Conservation (phyloP, 2,329 filamentous ascomycete species). For the Zymoseptoria pseudotritici region DNA sequence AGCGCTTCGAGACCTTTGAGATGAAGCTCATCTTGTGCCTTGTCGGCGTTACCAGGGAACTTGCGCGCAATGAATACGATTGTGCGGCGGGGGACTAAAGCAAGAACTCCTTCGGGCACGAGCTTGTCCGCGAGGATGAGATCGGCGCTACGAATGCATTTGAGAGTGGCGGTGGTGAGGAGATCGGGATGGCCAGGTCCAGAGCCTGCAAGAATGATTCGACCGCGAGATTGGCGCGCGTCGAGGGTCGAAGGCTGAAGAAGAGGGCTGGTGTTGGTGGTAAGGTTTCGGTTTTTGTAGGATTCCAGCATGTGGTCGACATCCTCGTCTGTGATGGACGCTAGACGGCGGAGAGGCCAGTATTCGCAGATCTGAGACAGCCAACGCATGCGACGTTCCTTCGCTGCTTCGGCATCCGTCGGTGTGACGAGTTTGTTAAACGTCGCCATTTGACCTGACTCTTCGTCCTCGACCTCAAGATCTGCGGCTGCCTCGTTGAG, state of each 20-base stretch:
- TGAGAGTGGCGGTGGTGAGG: constrained; percentile 73
- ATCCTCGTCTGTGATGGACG: constrained; percentile 70
- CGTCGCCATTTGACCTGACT: constrained; percentile 64
- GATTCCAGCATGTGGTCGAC: constrained; percentile 68
- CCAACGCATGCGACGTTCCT: constrained; percentile 83
- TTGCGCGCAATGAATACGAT: constrained; percentile 89
- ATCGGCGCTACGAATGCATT: constrained; percentile 66
- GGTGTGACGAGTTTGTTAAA: constrained; percentile 80
- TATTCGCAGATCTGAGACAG: constrained; percentile 96
- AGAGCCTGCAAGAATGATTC: constrained; percentile 81
- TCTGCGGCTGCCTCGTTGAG: constrained; percentile 41
- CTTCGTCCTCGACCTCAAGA: constrained; percentile 47
- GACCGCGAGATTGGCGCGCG: constrained; percentile 45
- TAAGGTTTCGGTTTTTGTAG: constrained; percentile 47
- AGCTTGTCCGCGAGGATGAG: constrained; percentile 81
- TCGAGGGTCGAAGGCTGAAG: constrained; percentile 25
- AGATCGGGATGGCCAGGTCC: constrained; percentile 90
- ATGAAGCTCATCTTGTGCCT: constrained; percentile 83
- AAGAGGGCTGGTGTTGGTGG: constrained; percentile 21
- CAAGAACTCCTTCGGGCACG: constrained; percentile 74
- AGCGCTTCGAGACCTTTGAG: constrained; percentile 65
- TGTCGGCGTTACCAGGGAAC: constrained; percentile 93
- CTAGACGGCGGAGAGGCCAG: constrained; percentile 82
- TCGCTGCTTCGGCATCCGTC: constrained; percentile 64
- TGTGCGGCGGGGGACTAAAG: constrained; percentile 82